Evolutionary conservation across 106 monocot species (phyloP).

Genomic region (Dendrobium nobile): DNA sequence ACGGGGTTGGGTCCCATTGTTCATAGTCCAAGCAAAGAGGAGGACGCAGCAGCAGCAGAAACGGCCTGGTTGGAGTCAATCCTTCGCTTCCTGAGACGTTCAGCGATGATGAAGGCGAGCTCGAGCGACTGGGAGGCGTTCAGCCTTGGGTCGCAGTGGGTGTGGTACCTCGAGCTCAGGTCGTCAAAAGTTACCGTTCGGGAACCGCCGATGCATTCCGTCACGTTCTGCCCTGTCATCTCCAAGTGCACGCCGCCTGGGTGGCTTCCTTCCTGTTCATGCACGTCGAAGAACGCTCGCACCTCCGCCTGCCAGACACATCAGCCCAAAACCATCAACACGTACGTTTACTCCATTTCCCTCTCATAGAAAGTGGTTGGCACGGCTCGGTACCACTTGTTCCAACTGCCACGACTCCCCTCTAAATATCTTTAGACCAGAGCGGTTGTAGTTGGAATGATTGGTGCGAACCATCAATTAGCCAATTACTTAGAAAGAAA

Average conservation of each 20-base stretch:
- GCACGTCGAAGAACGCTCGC: constrained; percentile 78
- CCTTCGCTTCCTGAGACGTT: constrained; percentile 69
- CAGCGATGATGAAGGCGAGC: constrained; percentile 69
- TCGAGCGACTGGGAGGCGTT: constrained; percentile 81
- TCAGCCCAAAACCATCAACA: background rate
- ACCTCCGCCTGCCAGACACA: constrained; percentile 53
- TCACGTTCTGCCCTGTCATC: constrained; percentile 90
- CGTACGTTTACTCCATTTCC: no score
- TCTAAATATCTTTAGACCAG: no score
- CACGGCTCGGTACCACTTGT: no score
- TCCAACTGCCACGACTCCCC: no score
- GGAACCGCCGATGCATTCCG: constrained; percentile 80
- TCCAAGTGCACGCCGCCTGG: constrained; percentile 77
- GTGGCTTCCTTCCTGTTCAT: constrained; percentile 80
- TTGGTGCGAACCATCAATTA: no score
- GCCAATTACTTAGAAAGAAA: no score
- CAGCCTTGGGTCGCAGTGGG: constrained; percentile 78
- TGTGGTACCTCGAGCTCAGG: constrained; percentile 69
- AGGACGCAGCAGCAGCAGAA: constrained; percentile 2
- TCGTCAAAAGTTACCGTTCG: constrained; percentile 68
- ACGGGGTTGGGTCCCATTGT: no score
- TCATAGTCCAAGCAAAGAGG: constrained; percentile 4
- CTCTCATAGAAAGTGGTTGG: no score
- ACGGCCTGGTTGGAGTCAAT: constrained; percentile 19
- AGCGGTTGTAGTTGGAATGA: no score